Evolutionary conservation across 805 yeast genomes (phyloP), one percentile per base, ranked within the genome.

Genomic region (Wickerhamiella slavikovae): DNA sequence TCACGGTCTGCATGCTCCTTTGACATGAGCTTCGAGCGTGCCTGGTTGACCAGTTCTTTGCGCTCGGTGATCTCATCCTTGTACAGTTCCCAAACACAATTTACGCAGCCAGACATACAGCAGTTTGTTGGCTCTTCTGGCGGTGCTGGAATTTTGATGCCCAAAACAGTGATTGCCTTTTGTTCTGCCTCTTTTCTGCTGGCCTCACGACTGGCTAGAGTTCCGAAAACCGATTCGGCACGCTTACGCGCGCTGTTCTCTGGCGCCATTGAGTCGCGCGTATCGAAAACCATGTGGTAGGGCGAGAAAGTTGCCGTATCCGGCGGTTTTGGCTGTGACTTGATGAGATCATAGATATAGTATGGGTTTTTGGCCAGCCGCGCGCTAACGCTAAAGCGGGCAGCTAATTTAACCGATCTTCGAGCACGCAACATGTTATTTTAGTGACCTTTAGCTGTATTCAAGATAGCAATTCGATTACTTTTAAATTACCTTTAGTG

Each of bases 61-160:
- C 94, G 89, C 20, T 79, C 79, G 37, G 68, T 71, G 29, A 83
- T 44, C 47, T 89, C 96, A 30, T 85, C 95, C 39, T 75, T 72
- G 48, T 68, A 85, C 31, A 78, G 55, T 42, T 83, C 94, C 96
- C 96, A 89, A 2, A 85, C 96, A 51, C 98, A 85, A 51, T 85
- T 82, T 18, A 79, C 71, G 51, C 98, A 85, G 1, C 98, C 98
- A 34, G 89, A 72, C 93, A 82, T 82, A 51, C 98, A 85, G 50
- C 98, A 85, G 49, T 85, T 82, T 41, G 83, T 93, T 2, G 96
- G 96, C 41, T 79, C 93, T 4, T 54, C 57, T 0, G 98, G 96
- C 45, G 62, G 65, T n/a, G 65, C 68, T 3, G 94, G 93, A 0
- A 85, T 92, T 5, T 47, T 49, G 0, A 89, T 58, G 0, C 95